Base-by-base conservation (phyloP, 768 basidiomycete genomes). In the Artomyces pyxidatus region DNA sequence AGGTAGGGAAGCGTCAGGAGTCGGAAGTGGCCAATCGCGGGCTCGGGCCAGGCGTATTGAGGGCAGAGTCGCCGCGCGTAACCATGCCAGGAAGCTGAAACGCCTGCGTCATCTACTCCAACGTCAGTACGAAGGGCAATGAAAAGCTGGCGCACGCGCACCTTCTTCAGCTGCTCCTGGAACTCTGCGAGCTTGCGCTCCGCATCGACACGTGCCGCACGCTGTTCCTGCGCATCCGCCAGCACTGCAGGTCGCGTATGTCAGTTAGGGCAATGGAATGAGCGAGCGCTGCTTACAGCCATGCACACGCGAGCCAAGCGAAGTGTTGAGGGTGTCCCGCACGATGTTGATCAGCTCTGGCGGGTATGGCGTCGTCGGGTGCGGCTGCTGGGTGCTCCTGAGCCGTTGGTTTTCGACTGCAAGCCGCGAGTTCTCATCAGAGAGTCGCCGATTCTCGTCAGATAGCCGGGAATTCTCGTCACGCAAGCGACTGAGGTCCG, bases 91-190 rank as follows among this genome's bases (percentile, higher is more conserved):
- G 54, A 9, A 50, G 38, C 43, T 51, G 56, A 45, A 57, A 57
- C 17, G 50, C 48, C 54, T 57, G 53, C 26, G 27, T 59, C 56
- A 57, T 63, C 59, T 53, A 29, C 12, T 26, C 26, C 4, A 22
- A 47, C n/a, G 49, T 40, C 23, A 27, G n/a, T n/a, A 23, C 17
- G 49, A 21, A 39, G 19, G 37, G 35, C 37, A 43, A 19, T 45
- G 21, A 23, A 42, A 42, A 56, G 39, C 52, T 57, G 37, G 48
- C 35, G 37, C 48, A 39, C 28, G 80, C 81, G 48, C 61, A 86
- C 55, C 51, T 75, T 72, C 7, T 62, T 68, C 56, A 72, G 71
- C 32, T 81, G 75, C 67, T 80, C 80, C 61, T 73, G 77, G 61
- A 72, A 67, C 63, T 74, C 75, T 69, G 74, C 50, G 19, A 61